phyloP scores from a whole-genome alignment of 495 filamentous ascomycete species.

The Aspergillus nanangensis region DNA sequence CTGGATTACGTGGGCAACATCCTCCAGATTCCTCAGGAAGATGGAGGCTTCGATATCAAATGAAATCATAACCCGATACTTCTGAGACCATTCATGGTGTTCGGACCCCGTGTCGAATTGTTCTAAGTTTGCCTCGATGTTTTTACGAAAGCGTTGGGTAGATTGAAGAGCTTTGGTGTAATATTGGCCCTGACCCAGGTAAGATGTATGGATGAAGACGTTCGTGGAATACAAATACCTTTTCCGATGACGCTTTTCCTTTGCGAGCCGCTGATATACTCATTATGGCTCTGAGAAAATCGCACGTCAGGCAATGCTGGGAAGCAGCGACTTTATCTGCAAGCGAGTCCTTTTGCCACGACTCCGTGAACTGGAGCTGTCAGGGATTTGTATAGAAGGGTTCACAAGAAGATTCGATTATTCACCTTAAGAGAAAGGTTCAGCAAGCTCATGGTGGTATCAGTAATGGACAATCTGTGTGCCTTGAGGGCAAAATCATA shows the following conservation, averaged over 20 bases:
- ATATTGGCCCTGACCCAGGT: neutral
- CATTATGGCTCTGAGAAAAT: conserved; percentile 62
- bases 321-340: conserved; percentile 36
- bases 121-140: conserved; percentile 13
- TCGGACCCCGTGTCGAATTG: conserved; percentile 11
- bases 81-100: conserved; percentile 44
- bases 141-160: conserved; percentile 47
- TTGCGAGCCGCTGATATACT: conserved; percentile 57
- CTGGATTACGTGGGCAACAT: conserved; percentile 56
- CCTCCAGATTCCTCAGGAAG: conserved; percentile 62
- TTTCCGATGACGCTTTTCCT: conserved; percentile 55
- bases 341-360: conserved; percentile 51
- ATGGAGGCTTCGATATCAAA: conserved; percentile 76
- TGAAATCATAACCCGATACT: conserved; percentile 58
- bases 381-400: too few relatives aligned
- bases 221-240: conserved; percentile 22
- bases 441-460: too few relatives aligned
- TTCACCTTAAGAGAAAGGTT: too few relatives aligned
- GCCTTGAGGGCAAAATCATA: too few relatives aligned
- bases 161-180: conserved; percentile 25
- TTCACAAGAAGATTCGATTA: too few relatives aligned
- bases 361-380: conserved; percentile 47
- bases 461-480: too few relatives aligned
- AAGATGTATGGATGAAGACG: neutral
- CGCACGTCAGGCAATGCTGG: conserved; percentile 62